phyloP scores from a whole-genome alignment of 805 yeast genomes.

The Diddensiella santjacobensis region DNA sequence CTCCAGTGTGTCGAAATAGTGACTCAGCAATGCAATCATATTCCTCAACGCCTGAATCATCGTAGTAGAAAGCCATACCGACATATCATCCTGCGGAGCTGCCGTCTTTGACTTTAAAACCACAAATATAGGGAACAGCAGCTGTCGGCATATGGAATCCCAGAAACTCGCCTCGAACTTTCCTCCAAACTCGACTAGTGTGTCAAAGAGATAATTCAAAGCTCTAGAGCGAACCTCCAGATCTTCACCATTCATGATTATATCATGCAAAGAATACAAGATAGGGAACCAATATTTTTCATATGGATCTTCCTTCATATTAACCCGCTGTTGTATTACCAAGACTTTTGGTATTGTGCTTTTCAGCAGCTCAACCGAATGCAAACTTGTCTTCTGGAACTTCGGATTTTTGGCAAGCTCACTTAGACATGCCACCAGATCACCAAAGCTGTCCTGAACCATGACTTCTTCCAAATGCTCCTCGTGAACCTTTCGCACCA shows the following conservation, averaged over 20 bases:
- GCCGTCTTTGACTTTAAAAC: slow-evolving; percentile 75
- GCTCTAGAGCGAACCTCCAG: slow-evolving; percentile 91
- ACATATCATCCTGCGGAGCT: slow-evolving; percentile 73
- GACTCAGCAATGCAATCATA: slow-evolving; percentile 76
- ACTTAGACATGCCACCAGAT: slow-evolving; percentile 70
- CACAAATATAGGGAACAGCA: slow-evolving; percentile 86
- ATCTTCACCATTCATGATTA: slow-evolving; percentile 90
- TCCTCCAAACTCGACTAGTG: slow-evolving; percentile 73
- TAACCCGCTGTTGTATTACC: slow-evolving; percentile 20
- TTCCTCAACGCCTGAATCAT: slow-evolving; percentile 91
- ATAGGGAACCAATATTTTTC: slow-evolving; percentile 75
- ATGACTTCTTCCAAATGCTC: slow-evolving; percentile 61
- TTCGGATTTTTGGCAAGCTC: slow-evolving; percentile 79
- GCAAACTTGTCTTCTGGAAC: slow-evolving; percentile 76
- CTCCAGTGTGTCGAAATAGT: slow-evolving; percentile 73
- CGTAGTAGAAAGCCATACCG: slow-evolving; percentile 96
- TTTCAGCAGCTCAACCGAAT: slow-evolving; percentile 71
- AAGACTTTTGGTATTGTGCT: slow-evolving; percentile 59
- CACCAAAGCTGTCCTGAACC: slow-evolving; percentile 62
- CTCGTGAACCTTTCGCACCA: slow-evolving; percentile 57
- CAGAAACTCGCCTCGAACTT: slow-evolving; percentile 73
- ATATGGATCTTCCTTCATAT: slow-evolving; percentile 23
- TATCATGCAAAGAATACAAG: slow-evolving; percentile 78
- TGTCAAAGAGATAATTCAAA: slow-evolving; percentile 74
- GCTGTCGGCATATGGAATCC: slow-evolving; percentile 71